These are phyloP conservation scores for Musa acuminata DNA, from an alignment of 176 grass and related monocot genomes.

Conservation along the genomic window DNA sequence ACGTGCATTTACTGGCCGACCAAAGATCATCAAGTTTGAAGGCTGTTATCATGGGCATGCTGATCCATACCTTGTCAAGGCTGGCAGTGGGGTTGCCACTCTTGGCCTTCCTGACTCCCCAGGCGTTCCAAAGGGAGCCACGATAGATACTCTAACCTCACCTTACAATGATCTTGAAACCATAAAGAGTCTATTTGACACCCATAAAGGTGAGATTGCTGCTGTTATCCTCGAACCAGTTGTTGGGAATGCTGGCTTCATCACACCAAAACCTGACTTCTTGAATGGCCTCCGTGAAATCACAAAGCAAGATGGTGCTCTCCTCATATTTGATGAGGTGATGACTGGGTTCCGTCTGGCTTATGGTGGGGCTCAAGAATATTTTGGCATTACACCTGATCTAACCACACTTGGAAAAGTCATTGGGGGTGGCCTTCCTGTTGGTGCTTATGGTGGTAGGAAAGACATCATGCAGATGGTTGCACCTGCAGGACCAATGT, in stretches of 20 bases:
- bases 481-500: conserved; percentile 88
- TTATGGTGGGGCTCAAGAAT: conserved; percentile 93
- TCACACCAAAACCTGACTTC: conserved; percentile 56
- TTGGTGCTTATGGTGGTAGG: conserved; percentile 90
- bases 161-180: conserved; percentile 75
- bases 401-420: conserved; percentile 90
- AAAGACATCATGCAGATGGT: conserved; percentile 98
- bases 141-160: conserved; percentile 59
- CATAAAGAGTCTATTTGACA: conserved; percentile 60
- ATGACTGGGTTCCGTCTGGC: conserved; percentile 95
- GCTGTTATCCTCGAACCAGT: conserved; percentile 88
- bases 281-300: conserved; percentile 67
- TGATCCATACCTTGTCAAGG: conserved; percentile 91
- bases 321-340: conserved; percentile 98
- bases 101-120: conserved; percentile 95
- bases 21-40: conserved; percentile 95
- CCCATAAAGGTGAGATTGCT: conserved; percentile 77
- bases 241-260: conserved; percentile 94
- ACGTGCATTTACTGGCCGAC: conserved; percentile 74
- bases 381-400: conserved; percentile 89
- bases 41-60: conserved; percentile 98
- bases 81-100: conserved; percentile 96
- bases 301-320: conserved; percentile 64
- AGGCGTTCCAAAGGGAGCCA: conserved; percentile 80
- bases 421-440: conserved; percentile 86